phyloP scores from a whole-genome alignment of 805 yeast species.

The Huiozyma naganishii region DNA sequence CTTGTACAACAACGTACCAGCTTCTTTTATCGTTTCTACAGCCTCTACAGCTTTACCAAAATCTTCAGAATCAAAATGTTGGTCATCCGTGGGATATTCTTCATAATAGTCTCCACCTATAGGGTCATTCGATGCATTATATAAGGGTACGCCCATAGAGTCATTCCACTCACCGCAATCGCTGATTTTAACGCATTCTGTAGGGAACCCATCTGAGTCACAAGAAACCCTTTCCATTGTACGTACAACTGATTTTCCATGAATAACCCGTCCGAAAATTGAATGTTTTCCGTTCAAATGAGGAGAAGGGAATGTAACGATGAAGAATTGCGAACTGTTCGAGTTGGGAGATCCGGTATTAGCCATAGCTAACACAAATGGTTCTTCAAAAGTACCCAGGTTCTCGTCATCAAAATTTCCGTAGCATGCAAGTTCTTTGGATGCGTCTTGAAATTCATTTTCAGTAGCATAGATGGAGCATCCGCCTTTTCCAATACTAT shows the following conservation, averaged over 20 bases:
- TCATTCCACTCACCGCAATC: conserved; percentile 57
- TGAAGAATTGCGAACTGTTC: conserved; percentile 61
- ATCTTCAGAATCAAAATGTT: conserved; percentile 45
- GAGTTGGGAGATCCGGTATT: conserved; percentile 38
- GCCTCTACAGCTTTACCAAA: conserved; percentile 42
- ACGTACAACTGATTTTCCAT: conserved; percentile 61
- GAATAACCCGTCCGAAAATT: conserved; percentile 60
- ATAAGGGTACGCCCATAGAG: conserved; percentile 43
- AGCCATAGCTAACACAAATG: conserved; percentile 53
- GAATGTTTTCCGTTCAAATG: conserved; percentile 71
- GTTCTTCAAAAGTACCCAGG: conserved; percentile 30
- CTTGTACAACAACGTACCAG: conserved; percentile 55
- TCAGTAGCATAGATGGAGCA: conserved; percentile 32
- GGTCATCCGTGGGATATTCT: conserved; percentile 71
- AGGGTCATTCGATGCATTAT: conserved; percentile 47
- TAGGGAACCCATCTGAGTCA: conserved; percentile 35
- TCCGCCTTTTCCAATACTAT: conserved; percentile 35
- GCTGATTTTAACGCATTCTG: conserved; percentile 35
- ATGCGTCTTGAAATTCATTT: conserved; percentile 8
- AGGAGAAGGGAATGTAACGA: conserved; percentile 56
- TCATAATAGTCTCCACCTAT: conserved; percentile 65
- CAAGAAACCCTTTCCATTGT: conserved; percentile 45
- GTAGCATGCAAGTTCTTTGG: conserved; percentile 14
- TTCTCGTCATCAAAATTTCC: conserved; percentile 52
- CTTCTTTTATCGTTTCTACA: conserved; percentile 46